Percentiles rank a stretch among this genome's conserved stretches.
Conservation (phyloP, 2,329 filamentous ascomycete genomes). For the Exophiala calicioides region DNA sequence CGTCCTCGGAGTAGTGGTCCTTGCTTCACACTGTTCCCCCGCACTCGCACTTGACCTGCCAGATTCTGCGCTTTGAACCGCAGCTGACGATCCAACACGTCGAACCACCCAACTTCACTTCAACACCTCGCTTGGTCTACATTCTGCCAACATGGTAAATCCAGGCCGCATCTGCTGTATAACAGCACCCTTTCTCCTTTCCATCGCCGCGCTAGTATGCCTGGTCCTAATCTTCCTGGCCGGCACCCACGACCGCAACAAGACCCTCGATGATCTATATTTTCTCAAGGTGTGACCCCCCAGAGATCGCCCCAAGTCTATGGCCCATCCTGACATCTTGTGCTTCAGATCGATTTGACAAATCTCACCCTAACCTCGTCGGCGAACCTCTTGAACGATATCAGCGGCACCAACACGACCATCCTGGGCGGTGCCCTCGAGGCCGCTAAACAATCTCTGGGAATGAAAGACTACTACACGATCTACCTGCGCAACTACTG, state of each 20-base stretch:
- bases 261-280: constrained; percentile 54
- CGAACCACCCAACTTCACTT: neutral
- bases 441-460: constrained; percentile 48
- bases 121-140: neutral
- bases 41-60: too few species aligned
- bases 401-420: constrained; percentile 40
- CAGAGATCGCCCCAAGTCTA: neutral
- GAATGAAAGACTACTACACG: constrained; percentile 74
- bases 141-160: constrained; percentile 61
- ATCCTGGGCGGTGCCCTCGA: constrained; percentile 37
- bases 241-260: constrained; percentile 54
- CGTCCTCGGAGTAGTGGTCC: neutral
- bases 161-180: constrained; percentile 83
- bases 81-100: neutral
- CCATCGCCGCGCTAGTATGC: constrained; percentile 73
- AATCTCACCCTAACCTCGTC: constrained; percentile 58
- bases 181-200: constrained; percentile 79
- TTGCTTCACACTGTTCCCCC: neutral
- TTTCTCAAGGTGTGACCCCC: constrained; percentile 51
- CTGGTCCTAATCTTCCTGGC: constrained; percentile 60
- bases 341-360: constrained; percentile 56
- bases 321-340: neutral
- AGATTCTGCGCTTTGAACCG: neutral
- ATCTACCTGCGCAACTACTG: constrained; percentile 89
- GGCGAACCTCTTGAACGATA: constrained; percentile 36